Conservation (phyloP, 2,329 filamentous ascomycete genomes). For the Scedosporium dehoogii region DNA sequence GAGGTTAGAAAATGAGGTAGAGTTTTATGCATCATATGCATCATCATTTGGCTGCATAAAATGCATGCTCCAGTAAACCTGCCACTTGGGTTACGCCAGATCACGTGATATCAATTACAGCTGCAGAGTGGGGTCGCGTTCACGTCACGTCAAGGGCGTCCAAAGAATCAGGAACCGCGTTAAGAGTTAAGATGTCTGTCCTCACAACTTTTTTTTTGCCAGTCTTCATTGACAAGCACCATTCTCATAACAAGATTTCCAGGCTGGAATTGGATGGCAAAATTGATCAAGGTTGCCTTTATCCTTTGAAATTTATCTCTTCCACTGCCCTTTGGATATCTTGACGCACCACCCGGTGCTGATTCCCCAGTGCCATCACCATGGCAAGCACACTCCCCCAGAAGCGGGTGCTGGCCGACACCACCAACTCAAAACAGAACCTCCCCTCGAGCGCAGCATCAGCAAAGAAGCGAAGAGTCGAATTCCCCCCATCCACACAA, state of each 20-base stretch:
- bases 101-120: slow-evolving; percentile 20
- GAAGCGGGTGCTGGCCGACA: slow-evolving; percentile 64
- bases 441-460: slow-evolving; percentile 44
- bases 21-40: too few relatives aligned
- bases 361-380: slow-evolving; percentile 9
- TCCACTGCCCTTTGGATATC: background rate
- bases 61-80: too few relatives aligned
- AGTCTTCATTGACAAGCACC: background rate
- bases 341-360: background rate
- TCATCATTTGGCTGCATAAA: too few relatives aligned
- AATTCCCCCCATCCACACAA: slow-evolving; percentile 47
- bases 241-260: background rate
- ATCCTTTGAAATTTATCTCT: background rate
- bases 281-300: background rate
- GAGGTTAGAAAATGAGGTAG: too few relatives aligned
- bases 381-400: slow-evolving; percentile 51
- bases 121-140: slow-evolving; percentile 14
- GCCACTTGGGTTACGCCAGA: slow-evolving; percentile 13
- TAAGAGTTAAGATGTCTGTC: background rate
- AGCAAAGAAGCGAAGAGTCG: slow-evolving; percentile 77
- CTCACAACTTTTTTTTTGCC: background rate
- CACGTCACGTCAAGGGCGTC: slow-evolving; percentile 27
- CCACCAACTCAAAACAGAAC: slow-evolving; percentile 54
- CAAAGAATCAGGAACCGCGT: background rate
- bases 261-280: background rate